Evolutionary conservation across 768 basidiomycete species (phyloP).

Genomic region (Daedaleopsis nitida): DNA sequence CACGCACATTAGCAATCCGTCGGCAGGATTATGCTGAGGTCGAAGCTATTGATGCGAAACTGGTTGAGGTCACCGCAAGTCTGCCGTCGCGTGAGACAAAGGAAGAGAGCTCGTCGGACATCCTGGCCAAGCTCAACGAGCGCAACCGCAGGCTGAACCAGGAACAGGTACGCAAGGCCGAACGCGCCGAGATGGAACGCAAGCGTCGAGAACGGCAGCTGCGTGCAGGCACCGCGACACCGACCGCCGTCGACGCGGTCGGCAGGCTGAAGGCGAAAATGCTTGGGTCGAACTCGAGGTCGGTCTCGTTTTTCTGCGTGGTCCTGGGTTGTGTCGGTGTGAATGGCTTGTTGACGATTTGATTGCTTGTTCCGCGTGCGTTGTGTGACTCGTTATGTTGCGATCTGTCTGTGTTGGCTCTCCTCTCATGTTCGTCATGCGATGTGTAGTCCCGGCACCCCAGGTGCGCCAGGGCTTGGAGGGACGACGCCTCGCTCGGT

Average conservation of each 20-base stretch:
- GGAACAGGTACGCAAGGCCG: conserved; percentile 79
- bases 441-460: conserved; percentile 37
- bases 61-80: conserved; percentile 51
- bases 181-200: conserved; percentile 66
- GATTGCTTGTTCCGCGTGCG: not conserved
- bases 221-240: conserved; percentile 40
- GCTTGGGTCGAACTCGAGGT: conserved; percentile 61
- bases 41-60: conserved; percentile 58
- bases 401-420: conserved; percentile 1
- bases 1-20: conserved; percentile 71
- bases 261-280: conserved; percentile 67
- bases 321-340: conserved; percentile 6
- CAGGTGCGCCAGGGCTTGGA: conserved; percentile 38
- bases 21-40: conserved; percentile 72
- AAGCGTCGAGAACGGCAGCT: conserved; percentile 71
- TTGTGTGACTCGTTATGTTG: not conserved
- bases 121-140: conserved; percentile 83
- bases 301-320: conserved; percentile 28
- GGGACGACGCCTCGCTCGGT: conserved; percentile 33
- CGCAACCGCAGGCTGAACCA: conserved; percentile 84
- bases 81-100: conserved; percentile 15
- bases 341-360: conserved; percentile 18
- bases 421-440: not conserved
- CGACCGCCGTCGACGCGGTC: conserved; percentile 52
- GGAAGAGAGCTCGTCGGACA: conserved; percentile 40